Percentiles rank a stretch among this genome's conserved stretches.
phyloP scores from a whole-genome alignment of 2,329 filamentous ascomycete genomes.

The Aspergillus floridensis region DNA sequence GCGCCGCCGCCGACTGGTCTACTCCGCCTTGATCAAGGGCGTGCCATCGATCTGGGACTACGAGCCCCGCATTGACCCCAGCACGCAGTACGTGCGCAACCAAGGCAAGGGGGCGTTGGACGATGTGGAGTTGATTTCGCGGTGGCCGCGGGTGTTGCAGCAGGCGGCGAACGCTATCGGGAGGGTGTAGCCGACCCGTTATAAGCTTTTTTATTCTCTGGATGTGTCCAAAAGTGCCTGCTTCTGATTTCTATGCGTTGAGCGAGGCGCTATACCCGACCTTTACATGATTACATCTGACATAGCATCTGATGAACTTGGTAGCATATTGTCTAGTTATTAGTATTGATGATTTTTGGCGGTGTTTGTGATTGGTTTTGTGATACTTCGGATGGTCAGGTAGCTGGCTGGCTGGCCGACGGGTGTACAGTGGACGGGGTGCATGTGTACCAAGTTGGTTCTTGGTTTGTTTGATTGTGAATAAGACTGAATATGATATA shows the following conservation, averaged over 20 bases:
- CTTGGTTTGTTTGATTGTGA: background rate
- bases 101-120: slow-evolving; percentile 42
- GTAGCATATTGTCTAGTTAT: background rate
- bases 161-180: slow-evolving; percentile 30
- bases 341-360: background rate
- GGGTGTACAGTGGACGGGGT: too few relatives aligned
- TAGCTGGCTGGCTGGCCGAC: too few relatives aligned
- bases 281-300: slow-evolving; percentile 12
- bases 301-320: background rate
- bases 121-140: slow-evolving; percentile 42
- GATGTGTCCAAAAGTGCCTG: slow-evolving; percentile 6
- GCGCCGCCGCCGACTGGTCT: slow-evolving; percentile 73
- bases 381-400: too few relatives aligned
- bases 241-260: slow-evolving; percentile 12
- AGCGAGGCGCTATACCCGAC: slow-evolving; percentile 33
- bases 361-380: too few relatives aligned
- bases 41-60: slow-evolving; percentile 82
- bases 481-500: background rate
- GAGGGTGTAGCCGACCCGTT: slow-evolving; percentile 7
- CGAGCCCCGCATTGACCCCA: slow-evolving; percentile 58
- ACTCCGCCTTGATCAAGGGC: slow-evolving; percentile 74
- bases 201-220: background rate
- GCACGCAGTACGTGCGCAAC: slow-evolving; percentile 71
- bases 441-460: background rate
- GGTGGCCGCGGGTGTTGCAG: slow-evolving; percentile 41